Conservation (phyloP, 305 asterid genomes). For the Fraxinus latifolia region DNA sequence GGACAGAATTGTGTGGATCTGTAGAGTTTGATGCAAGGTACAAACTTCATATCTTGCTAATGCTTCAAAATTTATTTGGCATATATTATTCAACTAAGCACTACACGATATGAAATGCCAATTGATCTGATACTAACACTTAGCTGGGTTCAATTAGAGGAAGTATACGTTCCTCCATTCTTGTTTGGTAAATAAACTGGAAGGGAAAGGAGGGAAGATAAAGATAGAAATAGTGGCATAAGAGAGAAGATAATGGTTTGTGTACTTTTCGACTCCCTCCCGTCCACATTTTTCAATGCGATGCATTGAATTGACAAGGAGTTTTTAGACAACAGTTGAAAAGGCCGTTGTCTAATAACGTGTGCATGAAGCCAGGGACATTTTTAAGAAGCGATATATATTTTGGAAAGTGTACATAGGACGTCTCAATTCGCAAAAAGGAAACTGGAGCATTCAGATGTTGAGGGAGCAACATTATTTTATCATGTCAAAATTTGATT, state of each 20-base stretch:
- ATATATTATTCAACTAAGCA: constrained; percentile 1
- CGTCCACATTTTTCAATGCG: not conserved
- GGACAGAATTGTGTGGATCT: constrained; percentile 74
- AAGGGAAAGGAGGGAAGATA: not conserved
- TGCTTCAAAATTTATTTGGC: constrained; percentile 19
- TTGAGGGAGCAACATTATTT: not conserved
- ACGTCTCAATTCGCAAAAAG: not conserved
- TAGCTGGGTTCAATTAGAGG: not conserved
- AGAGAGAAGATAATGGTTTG: not conserved
- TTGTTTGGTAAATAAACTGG: not conserved
- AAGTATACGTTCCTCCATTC: not conserved
- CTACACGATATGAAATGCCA: not conserved
- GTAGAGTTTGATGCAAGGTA: constrained; percentile 46
- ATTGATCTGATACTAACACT: not conserved
- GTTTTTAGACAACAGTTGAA: not conserved
- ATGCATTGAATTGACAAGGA: not conserved
- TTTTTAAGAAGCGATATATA: not conserved
- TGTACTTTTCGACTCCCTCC: not conserved
- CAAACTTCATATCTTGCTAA: constrained; percentile 24
- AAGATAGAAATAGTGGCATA: not conserved
- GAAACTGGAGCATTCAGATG: not conserved
- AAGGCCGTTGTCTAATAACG: not conserved
- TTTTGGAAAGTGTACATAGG: not conserved
- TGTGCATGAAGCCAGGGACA: not conserved
- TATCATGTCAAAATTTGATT: not conserved